phyloP scores from a whole-genome alignment of 331 rosid species.

The Spiraea crenata region DNA sequence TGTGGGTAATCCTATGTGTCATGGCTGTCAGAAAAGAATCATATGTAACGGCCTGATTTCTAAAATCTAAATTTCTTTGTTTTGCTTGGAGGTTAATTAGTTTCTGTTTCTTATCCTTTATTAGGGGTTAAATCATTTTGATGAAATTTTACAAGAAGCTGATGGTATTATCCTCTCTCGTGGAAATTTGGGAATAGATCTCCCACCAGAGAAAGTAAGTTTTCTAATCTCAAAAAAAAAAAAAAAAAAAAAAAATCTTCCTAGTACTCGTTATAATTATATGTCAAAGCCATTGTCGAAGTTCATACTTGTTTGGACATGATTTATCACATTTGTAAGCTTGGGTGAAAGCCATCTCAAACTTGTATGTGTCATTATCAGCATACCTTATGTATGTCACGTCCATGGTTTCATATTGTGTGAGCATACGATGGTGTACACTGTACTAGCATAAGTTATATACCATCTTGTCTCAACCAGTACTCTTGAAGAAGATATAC shows the following conservation, averaged over 20 bases:
- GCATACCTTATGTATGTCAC: background rate
- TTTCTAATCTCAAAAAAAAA: background rate
- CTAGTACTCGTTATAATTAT: background rate
- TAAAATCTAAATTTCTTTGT: background rate
- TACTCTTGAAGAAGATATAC: background rate
- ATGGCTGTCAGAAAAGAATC: background rate
- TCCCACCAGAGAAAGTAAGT: slow-evolving; percentile 47
- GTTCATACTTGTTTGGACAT: background rate
- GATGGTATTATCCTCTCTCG: slow-evolving; percentile 45
- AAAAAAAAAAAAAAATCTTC: too few relatives aligned
- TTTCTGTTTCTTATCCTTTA: background rate
- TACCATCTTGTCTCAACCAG: background rate
- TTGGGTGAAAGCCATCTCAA: background rate
- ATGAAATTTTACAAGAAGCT: slow-evolving; percentile 47
- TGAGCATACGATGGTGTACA: background rate
- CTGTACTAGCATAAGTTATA: background rate
- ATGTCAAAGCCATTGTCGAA: background rate
- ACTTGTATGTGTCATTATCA: background rate
- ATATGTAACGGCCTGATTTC: background rate
- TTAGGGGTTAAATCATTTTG: slow-evolving; percentile 35
- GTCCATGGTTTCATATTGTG: background rate
- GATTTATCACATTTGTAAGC: background rate
- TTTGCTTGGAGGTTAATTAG: background rate
- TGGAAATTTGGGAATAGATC: slow-evolving; percentile 45
- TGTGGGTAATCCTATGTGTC: slow-evolving; percentile 1